Percentiles rank a stretch among this genome's conserved stretches.
Evolutionary conservation across 2,329 filamentous ascomycete species (phyloP).

Genomic region (Aspergillus niger): DNA sequence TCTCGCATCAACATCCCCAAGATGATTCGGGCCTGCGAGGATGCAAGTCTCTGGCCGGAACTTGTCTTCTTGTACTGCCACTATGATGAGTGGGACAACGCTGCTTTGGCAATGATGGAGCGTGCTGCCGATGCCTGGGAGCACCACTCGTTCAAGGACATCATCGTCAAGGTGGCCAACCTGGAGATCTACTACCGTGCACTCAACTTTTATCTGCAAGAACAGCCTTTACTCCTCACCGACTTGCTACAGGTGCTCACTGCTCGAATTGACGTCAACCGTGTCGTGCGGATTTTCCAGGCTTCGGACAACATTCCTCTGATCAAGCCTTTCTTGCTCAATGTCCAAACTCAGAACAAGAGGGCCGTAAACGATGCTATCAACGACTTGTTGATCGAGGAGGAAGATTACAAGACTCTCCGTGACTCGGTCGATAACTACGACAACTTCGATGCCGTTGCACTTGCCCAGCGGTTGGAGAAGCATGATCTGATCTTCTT

Average conservation of each 20-base stretch:
- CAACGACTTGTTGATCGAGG: slow-evolving; percentile 95
- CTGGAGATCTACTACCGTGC: slow-evolving; percentile 98
- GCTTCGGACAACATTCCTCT: slow-evolving; percentile 97
- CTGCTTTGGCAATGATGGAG: slow-evolving; percentile 96
- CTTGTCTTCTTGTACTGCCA: slow-evolving; percentile 97
- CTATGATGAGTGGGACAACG: slow-evolving; percentile 98
- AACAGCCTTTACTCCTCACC: slow-evolving; percentile 94
- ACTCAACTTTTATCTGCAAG: slow-evolving; percentile 94
- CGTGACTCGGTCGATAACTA: slow-evolving; percentile 98
- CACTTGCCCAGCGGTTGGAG: slow-evolving; percentile 87
- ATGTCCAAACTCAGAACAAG: slow-evolving; percentile 97
- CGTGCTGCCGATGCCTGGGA: slow-evolving; percentile 97
- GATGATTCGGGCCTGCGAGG: slow-evolving; percentile 90
- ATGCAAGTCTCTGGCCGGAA: slow-evolving; percentile 95
- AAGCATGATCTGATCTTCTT: slow-evolving; percentile 99
- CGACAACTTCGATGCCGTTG: slow-evolving; percentile 97
- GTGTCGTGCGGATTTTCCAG: slow-evolving; percentile 98
- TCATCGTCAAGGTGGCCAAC: slow-evolving; percentile 95
- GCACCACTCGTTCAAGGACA: slow-evolving; percentile 99
- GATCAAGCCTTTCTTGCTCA: slow-evolving; percentile 98
- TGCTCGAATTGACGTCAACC: slow-evolving; percentile 94
- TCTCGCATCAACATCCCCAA: slow-evolving; percentile 96
- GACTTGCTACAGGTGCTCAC: slow-evolving; percentile 90
- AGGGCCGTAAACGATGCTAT: slow-evolving; percentile 96
- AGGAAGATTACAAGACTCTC: slow-evolving; percentile 98